A percentile compares a stretch with the other conserved stretches of the same genome.
Conservation (phyloP, 139 green algal species). For the Micractinium sp. region DNA sequence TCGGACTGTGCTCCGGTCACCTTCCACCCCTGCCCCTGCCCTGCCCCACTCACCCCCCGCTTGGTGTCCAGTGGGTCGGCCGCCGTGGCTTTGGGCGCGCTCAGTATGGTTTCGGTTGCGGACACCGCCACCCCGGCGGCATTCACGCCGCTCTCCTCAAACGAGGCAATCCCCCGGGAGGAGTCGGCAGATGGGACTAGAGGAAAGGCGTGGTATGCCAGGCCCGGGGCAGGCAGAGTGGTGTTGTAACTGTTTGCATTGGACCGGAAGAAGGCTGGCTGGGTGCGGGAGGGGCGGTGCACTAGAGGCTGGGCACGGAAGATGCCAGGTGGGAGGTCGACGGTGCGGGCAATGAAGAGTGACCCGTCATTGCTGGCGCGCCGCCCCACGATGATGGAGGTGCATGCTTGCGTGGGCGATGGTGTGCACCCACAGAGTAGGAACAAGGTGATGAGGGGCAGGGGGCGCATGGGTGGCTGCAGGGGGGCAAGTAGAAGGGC, state of each 20-base stretch:
- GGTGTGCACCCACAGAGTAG: too few species aligned
- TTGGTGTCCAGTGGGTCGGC: not conserved
- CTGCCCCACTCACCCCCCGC: not conserved
- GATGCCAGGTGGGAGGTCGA: not conserved
- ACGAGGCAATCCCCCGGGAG: not conserved
- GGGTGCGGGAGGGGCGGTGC: not conserved
- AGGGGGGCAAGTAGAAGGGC: not conserved
- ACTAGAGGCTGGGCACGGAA: not conserved
- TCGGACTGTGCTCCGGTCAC: too few species aligned
- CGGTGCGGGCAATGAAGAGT: not conserved
- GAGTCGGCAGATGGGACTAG: not conserved
- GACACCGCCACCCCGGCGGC: not conserved
- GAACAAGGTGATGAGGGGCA: too few species aligned
- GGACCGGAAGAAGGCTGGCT: not conserved
- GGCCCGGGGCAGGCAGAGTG: not conserved
- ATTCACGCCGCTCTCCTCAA: not conserved
- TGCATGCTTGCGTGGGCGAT: not conserved
- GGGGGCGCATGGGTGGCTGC: too few species aligned
- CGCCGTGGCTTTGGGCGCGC: not conserved
- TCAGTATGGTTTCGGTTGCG: conserved; percentile 21
- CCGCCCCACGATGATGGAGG: not conserved
- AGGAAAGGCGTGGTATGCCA: not conserved
- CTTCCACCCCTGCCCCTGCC: not conserved
- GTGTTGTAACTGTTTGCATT: not conserved
- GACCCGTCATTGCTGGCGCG: not conserved